Percentiles rank a stretch among this genome's conserved stretches.
Conservation (phyloP, 176 grass and related monocot genomes). For the Tillandsia fasciculata region DNA sequence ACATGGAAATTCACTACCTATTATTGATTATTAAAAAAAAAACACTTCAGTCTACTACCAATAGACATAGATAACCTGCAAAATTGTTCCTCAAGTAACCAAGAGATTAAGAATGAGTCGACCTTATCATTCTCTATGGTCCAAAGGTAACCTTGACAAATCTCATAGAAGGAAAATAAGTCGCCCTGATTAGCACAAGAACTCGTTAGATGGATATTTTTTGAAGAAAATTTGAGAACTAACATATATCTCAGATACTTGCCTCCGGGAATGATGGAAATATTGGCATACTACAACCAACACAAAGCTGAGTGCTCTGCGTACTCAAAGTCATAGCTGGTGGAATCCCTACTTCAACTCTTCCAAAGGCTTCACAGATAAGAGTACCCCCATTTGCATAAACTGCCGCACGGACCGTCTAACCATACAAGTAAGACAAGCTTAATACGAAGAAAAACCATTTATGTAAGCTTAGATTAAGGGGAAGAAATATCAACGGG, state of each 20-base stretch:
- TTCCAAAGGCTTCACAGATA: conserved; percentile 84
- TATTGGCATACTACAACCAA: conserved; percentile 85
- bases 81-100: neutral
- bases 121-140: conserved; percentile 68
- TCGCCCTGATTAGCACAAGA: conserved; percentile 54
- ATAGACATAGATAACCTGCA: neutral
- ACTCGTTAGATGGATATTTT: conserved; percentile 15
- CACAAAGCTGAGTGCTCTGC: conserved; percentile 75
- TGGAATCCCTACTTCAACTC: conserved; percentile 84
- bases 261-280: conserved; percentile 75
- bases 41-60: neutral
- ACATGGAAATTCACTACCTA: conserved; percentile 52
- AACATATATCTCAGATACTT: conserved; percentile 16
- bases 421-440: conserved; percentile 32
- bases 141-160: conserved; percentile 90
- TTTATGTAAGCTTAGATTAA: neutral
- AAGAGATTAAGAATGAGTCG: conserved; percentile 14
- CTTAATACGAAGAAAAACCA: too few relatives aligned
- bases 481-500: neutral
- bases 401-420: conserved; percentile 72
- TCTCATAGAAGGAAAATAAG: conserved; percentile 84
- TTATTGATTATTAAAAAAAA: conserved; percentile 1
- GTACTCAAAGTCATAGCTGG: conserved; percentile 47
- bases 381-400: conserved; percentile 58
- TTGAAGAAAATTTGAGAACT: conserved; percentile 2